Evolutionary conservation across 2,329 filamentous ascomycete species (phyloP).

Genomic region (Cercospora zeae-maydis): DNA sequence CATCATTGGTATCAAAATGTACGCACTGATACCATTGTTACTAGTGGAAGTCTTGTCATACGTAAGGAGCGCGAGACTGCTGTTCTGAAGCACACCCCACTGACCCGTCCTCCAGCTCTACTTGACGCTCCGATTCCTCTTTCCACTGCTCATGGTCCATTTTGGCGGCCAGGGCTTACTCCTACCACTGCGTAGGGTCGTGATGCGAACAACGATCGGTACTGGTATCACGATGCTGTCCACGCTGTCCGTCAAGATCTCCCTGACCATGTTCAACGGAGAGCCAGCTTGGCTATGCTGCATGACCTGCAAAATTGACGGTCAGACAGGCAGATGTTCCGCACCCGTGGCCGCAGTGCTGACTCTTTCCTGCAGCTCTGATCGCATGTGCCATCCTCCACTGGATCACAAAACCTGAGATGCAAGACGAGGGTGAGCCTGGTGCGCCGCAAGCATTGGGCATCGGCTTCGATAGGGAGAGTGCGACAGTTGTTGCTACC

Average conservation of each 20-base stretch:
- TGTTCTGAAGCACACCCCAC: neutral
- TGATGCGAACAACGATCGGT: constrained; percentile 19
- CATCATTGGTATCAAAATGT: constrained; percentile 21
- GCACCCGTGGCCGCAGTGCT: neutral
- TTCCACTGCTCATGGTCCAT: constrained; percentile 22
- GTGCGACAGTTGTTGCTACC: constrained; percentile 6
- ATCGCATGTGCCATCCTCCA: constrained; percentile 18
- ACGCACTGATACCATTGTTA: constrained; percentile 19
- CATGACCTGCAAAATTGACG: constrained; percentile 26
- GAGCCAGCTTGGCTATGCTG: constrained; percentile 26
- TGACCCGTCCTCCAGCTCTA: constrained; percentile 17
- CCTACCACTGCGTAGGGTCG: constrained; percentile 16
- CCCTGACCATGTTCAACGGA: constrained; percentile 23
- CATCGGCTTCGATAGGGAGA: constrained; percentile 19
- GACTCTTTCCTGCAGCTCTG: constrained; percentile 11
- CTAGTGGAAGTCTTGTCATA: constrained; percentile 23
- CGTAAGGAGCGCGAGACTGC: constrained; percentile 5
- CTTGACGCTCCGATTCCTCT: constrained; percentile 22
- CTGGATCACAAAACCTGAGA: constrained; percentile 21
- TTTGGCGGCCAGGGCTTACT: constrained; percentile 20
- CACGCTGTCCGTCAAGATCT: constrained; percentile 22
- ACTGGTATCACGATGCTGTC: constrained; percentile 22
- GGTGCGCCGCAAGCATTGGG: constrained; percentile 15
- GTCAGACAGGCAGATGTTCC: neutral
- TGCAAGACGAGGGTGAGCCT: constrained; percentile 10